Conservation (phyloP, 2,329 filamentous ascomycete species). For the Aspergillus tubingensis region DNA sequence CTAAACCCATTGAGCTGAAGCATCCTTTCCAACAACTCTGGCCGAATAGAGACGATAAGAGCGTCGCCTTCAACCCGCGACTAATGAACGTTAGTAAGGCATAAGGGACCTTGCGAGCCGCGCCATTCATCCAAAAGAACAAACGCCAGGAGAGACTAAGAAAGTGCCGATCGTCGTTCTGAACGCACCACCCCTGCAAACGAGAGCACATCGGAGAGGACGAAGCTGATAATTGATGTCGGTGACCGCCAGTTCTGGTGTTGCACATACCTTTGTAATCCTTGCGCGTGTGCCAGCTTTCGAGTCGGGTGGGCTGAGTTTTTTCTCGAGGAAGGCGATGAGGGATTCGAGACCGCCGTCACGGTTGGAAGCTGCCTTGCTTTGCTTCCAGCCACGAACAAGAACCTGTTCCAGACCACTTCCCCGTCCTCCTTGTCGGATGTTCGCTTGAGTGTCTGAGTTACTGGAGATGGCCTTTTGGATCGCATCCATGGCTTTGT, state of each 20-base stretch:
- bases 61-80: constrained; percentile 69
- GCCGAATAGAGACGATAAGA: constrained; percentile 67
- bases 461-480: constrained; percentile 38
- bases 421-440: constrained; percentile 40
- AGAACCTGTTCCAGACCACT: constrained; percentile 38
- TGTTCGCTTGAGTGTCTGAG: constrained; percentile 38
- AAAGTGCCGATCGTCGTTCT: constrained; percentile 45
- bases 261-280: constrained; percentile 76
- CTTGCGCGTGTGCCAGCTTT: constrained; percentile 57
- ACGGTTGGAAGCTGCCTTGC: constrained; percentile 66
- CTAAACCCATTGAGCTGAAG: constrained; percentile 67
- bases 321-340: constrained; percentile 70
- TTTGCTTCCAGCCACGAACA: constrained; percentile 65
- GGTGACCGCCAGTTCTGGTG: constrained; percentile 45
- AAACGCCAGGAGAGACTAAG: constrained; percentile 32
- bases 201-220: constrained; percentile 42
- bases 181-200: constrained; percentile 45
- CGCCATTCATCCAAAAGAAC: constrained; percentile 42
- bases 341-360: constrained; percentile 68
- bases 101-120: constrained; percentile 48
- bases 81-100: constrained; percentile 70
- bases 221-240: constrained; percentile 39
- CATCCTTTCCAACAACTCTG: constrained; percentile 65
- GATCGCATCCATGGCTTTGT: constrained; percentile 38
- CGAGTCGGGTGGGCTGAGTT: constrained; percentile 58